Evolutionary conservation across 495 filamentous ascomycete genomes (phyloP), one percentile per base, ranked within the genome.

Genomic region (Symbiotaphrina buchneri): DNA sequence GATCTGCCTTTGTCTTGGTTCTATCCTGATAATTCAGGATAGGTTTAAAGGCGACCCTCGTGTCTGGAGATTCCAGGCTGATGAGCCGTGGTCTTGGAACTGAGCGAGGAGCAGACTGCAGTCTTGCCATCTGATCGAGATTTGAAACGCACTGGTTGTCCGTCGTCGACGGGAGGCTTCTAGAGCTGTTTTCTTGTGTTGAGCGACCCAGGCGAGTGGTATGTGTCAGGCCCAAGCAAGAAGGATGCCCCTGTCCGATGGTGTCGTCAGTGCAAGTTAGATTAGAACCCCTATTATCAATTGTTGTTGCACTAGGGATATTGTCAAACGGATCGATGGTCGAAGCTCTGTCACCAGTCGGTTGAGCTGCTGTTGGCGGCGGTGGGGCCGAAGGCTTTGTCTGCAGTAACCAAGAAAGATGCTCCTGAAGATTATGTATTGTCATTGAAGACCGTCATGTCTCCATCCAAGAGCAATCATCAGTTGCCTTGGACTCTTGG

Each of bases 341-440:
- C 33, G 13, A 25, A 25, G 22, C n/a, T n/a, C 4, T 11, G 18
- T 7, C 10, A 29, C 19, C 27, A 21, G 5, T 18, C 8, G 6
- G n/a, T 14, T 33, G 16, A 18, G 34, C 26, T n/a, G 4, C 8
- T 14, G 14, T 11, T 5, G 30, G 39, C 2, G 34, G 41, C 18
- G 45, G 37, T 38, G 39, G 34, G 22, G 35, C 31, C 38, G 48
- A 49, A 10, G 52, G 46, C 41, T 51, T 52, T 43, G 55, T 51
- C 31, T 47, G 46, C 39, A 69, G 44, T 42, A 73, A 58, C 68
- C 68, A 73, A 38, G 55, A 54, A 40, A 71, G 52, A 35, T 73
- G 64, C 41, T 53, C 54, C 38, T 42, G 46, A 31, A 73, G 52
- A 48, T 73, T 73, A 48, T 74, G 63, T 47, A 53, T 56, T 56